Base-by-base conservation (phyloP, 179 eudicot species). In the Spinacia oleracea region DNA sequence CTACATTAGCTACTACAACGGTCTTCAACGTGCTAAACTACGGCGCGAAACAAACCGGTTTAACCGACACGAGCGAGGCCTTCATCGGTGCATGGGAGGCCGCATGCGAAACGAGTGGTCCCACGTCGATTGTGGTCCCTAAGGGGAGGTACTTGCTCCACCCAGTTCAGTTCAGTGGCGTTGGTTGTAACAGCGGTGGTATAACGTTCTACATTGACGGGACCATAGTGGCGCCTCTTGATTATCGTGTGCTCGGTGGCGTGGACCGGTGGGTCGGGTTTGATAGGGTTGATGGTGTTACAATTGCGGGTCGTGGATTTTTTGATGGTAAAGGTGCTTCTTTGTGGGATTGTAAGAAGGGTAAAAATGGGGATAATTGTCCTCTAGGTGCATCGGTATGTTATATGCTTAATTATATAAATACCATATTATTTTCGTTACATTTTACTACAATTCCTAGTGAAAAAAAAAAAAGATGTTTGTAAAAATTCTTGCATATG, bases 321-420 rank as follows among this genome's bases (percentile, higher is more conserved):
- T 74, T 81, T 42, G 83, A 85, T 75, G 88, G 78, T 29, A 83
- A 72, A 32, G 88, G 85, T 11, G 5, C 72, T 11, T 18, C 59
- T 21, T 79, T 83, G 72, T 86, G 83, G 83, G 78, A 80, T 74
- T 86, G 89, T 51, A 86, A 86, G 46, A 48, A 43, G 32, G 56
- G 77, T 12, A 55, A 45, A 12, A 62, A 60, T 58, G 76, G 48
- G 23, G 66, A 59, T 18, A 43, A 72, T 11, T 86, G 87, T 64
- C 83, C 83, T 68, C 6, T 25, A 31, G 89, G 89, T 55, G 81
- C 89, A 35, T 77, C 83, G 83, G 89, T 86, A 83, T 10, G 82
- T n/a, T n/a, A n/a, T 76, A 27, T 50, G 5, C 8, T 16, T 1
- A 69, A n/a, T n/a, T n/a, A n/a, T n/a, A n/a, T n/a, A n/a, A n/a